These are phyloP conservation scores for Geotrichum restrictum DNA, from an alignment of 1,139 yeast genomes.

Conservation along the genomic window DNA sequence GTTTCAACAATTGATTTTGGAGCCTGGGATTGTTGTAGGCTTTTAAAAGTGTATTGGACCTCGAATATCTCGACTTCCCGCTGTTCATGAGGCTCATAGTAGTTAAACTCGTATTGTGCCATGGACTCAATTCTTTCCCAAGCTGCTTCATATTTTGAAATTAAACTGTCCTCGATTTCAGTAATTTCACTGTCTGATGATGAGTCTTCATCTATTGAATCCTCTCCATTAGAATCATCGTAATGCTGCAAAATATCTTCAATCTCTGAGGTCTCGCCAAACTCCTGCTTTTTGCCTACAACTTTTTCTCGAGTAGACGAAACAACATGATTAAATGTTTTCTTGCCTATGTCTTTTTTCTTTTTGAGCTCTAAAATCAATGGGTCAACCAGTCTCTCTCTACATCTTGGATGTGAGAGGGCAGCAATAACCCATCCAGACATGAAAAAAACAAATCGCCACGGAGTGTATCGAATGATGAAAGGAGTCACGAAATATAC, in stretches of 20 bases:
- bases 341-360: constrained; percentile 14
- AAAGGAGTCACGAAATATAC: constrained; percentile 38
- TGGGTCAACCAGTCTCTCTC: constrained; percentile 32
- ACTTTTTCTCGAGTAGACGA: constrained; percentile 8
- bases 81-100: constrained; percentile 34
- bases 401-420: constrained; percentile 53
- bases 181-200: background rate
- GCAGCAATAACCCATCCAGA: constrained; percentile 52
- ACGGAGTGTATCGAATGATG: constrained; percentile 40
- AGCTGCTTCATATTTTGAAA: background rate
- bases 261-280: background rate
- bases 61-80: constrained; percentile 65
- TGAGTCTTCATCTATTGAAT: background rate
- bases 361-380: constrained; percentile 13
- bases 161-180: background rate
- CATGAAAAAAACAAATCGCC: constrained; percentile 39
- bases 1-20: background rate
- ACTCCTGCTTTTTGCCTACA: too few species aligned
- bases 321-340: constrained; percentile 16
- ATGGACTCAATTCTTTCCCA: constrained; percentile 39
- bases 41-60: constrained; percentile 44
- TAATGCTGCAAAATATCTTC: background rate
- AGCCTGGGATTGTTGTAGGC: background rate
- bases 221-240: background rate
- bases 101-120: constrained; percentile 39